Base-by-base conservation (phyloP, 192 early-diverging fungal species). In the Tieghemiomyces parasiticus region DNA sequence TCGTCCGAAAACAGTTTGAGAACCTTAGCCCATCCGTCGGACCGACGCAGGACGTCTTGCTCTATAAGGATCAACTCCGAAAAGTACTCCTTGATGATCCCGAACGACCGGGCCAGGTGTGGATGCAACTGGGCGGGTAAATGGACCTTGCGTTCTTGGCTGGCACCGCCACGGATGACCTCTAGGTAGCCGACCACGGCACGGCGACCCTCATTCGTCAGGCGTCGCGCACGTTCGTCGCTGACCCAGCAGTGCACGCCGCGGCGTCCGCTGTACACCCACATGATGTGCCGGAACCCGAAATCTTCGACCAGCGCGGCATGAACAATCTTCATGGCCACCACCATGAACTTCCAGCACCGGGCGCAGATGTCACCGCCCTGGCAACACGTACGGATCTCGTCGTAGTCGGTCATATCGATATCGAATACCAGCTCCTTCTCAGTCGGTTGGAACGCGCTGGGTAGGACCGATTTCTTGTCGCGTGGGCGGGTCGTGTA, bases 401-500 rank as follows among this genome's bases (percentile, higher is more conserved):
- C 93, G 69, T 98, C 95, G 63, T 98, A 98, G 71, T 98, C 95
- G 0, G 92, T 95, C 91, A 98, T 91, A 78, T 98, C 95, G 61
- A 98, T 94, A 85, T 98, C 95, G 78, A 98, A 92, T 31, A 98
- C 89, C 42, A 98, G 72, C 65, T 98, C 95, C 60, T 92, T 86
- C 54, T 89, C 74, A 12, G 83, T 67, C 0, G 95, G 87, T 13
- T 74, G 66, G 63, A 95, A 91, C 9, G 80, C 83, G 4, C 78
- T 76, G 1, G 86, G 76, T 35, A 70, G 65, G 20, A 92, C 68
- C 24, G 78, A 76, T 64, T 88, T 91, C 53, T 84, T 89, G 46
- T 96, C 82, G 62, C 82, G 87, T 20, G 95, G 95, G 63, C 60
- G 67, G 16, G 79, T 73, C 59, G 87, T 91, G 73, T 94, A 98